Conservation (phyloP, 768 basidiomycete species). For the Auriculariales sp. region DNA sequence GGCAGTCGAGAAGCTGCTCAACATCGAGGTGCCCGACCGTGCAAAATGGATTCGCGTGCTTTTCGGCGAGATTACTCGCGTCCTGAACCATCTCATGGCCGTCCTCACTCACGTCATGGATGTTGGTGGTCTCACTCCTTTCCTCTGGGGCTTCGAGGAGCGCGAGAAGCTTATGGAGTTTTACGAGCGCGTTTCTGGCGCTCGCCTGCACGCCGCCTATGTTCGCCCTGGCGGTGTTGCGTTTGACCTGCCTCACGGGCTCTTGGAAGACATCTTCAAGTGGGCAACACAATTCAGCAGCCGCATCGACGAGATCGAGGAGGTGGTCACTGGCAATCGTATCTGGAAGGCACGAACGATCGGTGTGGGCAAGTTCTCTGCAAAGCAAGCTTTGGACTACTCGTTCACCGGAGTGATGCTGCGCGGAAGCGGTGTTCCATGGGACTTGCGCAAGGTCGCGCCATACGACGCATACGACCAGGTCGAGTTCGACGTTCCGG, state of each 20-base stretch:
- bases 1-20: conserved; percentile 95
- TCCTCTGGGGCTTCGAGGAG: conserved; percentile 99
- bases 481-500: conserved; percentile 97
- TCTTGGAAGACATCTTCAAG: conserved; percentile 95
- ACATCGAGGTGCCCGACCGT: conserved; percentile 90
- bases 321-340: conserved; percentile 92
- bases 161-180: conserved; percentile 99
- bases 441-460: conserved; percentile 84
- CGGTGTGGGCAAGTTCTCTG: conserved; percentile 80
- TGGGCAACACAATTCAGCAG: conserved; percentile 92
- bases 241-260: conserved; percentile 93
- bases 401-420: conserved; percentile 96
- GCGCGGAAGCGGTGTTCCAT: conserved; percentile 81
- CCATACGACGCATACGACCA: conserved; percentile 97
- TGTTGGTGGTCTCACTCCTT: conserved; percentile 94
- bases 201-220: conserved; percentile 94
- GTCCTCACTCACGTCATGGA: conserved; percentile 93
- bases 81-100: conserved; percentile 95
- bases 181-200: conserved; percentile 97
- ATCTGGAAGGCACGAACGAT: conserved; percentile 96
- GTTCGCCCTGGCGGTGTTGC: conserved; percentile 92
- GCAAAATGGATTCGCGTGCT: conserved; percentile 97
- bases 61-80: conserved; percentile 92
- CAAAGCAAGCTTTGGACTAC: conserved; percentile 83
- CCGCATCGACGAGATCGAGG: conserved; percentile 93